Evolutionary conservation across 495 filamentous ascomycete species (phyloP).

Genomic region (Podospora comata): DNA sequence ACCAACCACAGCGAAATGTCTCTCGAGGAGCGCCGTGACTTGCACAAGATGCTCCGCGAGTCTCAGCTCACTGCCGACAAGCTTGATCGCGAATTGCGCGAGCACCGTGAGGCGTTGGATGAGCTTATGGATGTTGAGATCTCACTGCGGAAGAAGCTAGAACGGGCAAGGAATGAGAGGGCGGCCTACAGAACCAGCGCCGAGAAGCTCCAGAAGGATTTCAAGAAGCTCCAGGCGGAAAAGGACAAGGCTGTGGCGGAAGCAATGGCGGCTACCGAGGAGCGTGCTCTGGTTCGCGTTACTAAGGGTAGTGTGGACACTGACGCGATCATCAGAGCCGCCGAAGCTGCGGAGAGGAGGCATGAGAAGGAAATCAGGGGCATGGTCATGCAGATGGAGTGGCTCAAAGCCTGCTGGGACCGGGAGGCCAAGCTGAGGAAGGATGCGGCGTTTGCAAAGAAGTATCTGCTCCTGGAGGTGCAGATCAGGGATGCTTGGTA

Average conservation of each 20-base stretch:
- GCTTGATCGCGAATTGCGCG: slow-evolving; percentile 43
- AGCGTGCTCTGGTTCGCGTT: slow-evolving; percentile 15
- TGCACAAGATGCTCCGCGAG: slow-evolving; percentile 64
- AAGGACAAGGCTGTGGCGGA: slow-evolving; percentile 35
- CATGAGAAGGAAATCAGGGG: slow-evolving; percentile 81
- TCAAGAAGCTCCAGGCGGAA: slow-evolving; percentile 38
- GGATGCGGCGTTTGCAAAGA: slow-evolving; percentile 77
- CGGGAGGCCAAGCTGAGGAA: slow-evolving; percentile 76
- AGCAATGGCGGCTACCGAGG: slow-evolving; percentile 17
- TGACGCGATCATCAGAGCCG: slow-evolving; percentile 46
- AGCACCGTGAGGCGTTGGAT: slow-evolving; percentile 38
- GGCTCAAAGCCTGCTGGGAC: slow-evolving; percentile 72
- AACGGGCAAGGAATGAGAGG: slow-evolving; percentile 44
- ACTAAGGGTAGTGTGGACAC: slow-evolving; percentile 27
- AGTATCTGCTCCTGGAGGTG: slow-evolving; percentile 72
- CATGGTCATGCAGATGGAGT: slow-evolving; percentile 83
- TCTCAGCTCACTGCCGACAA: slow-evolving; percentile 58
- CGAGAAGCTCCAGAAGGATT: slow-evolving; percentile 43
- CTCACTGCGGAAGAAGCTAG: slow-evolving; percentile 43
- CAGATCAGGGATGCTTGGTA: slow-evolving; percentile 83
- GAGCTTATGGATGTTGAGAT: slow-evolving; percentile 33
- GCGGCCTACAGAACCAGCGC: slow-evolving; percentile 42
- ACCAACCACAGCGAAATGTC: slow-evolving; percentile 33
- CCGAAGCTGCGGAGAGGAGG: slow-evolving; percentile 53
- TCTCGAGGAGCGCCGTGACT: slow-evolving; percentile 51